Evolutionary conservation across 2,329 filamentous ascomycete species (phyloP), one percentile per base, ranked within the genome.

Genomic region (Aspergillus fijiensis): DNA sequence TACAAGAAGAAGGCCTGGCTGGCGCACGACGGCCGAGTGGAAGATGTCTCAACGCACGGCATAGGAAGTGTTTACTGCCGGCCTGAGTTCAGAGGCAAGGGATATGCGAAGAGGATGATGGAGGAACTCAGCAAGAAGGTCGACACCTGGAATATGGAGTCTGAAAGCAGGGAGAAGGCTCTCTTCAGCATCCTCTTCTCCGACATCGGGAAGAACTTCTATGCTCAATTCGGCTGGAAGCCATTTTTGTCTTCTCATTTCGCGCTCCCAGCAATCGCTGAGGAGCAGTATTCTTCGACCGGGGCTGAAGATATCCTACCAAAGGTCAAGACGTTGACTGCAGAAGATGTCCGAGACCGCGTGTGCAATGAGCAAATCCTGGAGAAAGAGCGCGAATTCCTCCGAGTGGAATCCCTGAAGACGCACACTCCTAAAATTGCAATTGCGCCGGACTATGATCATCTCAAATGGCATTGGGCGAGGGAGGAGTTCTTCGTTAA

Each of bases 151-250:
- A 82, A 86, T 65, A 76, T 78, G 60, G 79, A 80, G 31, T 70
- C 76, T 42, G 73, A 77, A 55, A 62, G 65, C 50, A 70, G 72
- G 21, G 71, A 73, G 65, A 74, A 71, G 71, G 81, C 73, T 63
- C 75, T 85, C 14, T 95, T 94, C 74, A 93, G 90, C 0, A 84
- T 96, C 7, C 81, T 97, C 9, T 96, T 88, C 76, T 96, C 92
- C 9, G 91, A 96, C 69, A 92, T 96, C 64, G 91, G 93, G 21
- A 89, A 91, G 80, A 79, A 80, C 45, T 97, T 92, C 76, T 97
- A 97, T 77, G 85, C 89, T 3, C 82, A 81, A 33, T 82, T 86
- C 64, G 92, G 92, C 50, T 97, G 93, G 93, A 82, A 86, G 52
- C 82, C 87, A 0, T 93, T 89, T 68, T 81, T 84, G 21, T 94